These are phyloP conservation scores for Hypoxylon sp. DNA, from an alignment of 2,329 filamentous ascomycete species.

Conservation along the genomic window DNA sequence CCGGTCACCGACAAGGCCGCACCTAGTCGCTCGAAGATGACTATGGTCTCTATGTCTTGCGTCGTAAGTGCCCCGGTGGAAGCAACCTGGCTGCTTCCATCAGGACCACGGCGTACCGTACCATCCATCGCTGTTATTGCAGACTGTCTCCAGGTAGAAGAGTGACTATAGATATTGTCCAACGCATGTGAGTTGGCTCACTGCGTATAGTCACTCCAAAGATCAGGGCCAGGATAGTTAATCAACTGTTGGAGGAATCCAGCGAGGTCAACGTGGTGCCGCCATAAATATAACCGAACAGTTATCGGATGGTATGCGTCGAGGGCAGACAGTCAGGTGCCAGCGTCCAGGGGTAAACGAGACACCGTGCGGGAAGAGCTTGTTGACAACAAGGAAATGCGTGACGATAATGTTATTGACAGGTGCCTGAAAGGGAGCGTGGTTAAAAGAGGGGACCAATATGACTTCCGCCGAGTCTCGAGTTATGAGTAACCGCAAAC, in stretches of 20 bases:
- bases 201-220: not conserved
- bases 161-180: slow-evolving; percentile 2
- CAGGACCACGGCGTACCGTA: slow-evolving; percentile 13
- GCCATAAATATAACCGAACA: slow-evolving; percentile 3
- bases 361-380: not conserved
- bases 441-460: not conserved
- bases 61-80: slow-evolving; percentile 18
- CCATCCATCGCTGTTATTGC: slow-evolving; percentile 12
- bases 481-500: not conserved
- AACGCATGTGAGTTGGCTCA: not conserved
- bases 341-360: not conserved
- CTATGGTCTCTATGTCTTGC: slow-evolving; percentile 52
- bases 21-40: slow-evolving; percentile 61
- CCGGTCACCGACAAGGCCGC: slow-evolving; percentile 61
- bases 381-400: not conserved
- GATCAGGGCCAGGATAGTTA: not conserved
- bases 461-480: not conserved
- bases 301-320: not conserved
- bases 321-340: not conserved
- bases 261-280: not conserved
- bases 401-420: not conserved
- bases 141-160: not conserved
- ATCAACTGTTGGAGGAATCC: not conserved
- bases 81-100: slow-evolving; percentile 8
- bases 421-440: not conserved